A percentile compares a stretch with the other conserved stretches of the same genome.
phyloP scores from a whole-genome alignment of 1,139 yeast species.

The Diutina pseudorugosa region DNA sequence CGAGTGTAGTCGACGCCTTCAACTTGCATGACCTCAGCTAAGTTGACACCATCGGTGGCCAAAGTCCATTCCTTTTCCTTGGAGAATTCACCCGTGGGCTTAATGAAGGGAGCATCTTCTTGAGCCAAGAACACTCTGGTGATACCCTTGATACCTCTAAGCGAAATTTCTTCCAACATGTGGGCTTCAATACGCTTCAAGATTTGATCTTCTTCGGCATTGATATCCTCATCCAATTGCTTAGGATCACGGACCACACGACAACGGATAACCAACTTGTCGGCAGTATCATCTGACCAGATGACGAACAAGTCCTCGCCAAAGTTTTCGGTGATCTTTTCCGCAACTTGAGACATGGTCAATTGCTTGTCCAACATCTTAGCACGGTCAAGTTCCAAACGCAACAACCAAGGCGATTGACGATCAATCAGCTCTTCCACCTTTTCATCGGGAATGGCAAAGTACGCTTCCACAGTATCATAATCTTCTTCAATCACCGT shows the following conservation, averaged over 20 bases:
- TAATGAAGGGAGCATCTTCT: constrained; percentile 71
- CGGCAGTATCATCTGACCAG: constrained; percentile 99
- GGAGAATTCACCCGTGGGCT: constrained; percentile 72
- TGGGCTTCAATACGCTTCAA: constrained; percentile 91
- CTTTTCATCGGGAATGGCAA: constrained; percentile 95
- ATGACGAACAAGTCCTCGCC: constrained; percentile 93
- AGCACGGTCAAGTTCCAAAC: constrained; percentile 95
- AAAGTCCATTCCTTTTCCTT: constrained; percentile 95
- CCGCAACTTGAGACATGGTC: constrained; percentile 98
- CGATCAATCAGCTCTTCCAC: constrained; percentile 87
- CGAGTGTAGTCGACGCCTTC: constrained; percentile 89
- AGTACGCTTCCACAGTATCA: constrained; percentile 94
- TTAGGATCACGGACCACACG: constrained; percentile 97
- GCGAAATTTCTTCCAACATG: constrained; percentile 88
- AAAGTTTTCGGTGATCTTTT: constrained; percentile 84
- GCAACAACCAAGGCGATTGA: constrained; percentile 95
- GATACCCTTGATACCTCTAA: constrained; percentile 94
- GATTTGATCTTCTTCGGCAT: constrained; percentile 95
- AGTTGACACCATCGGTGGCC: constrained; percentile 96
- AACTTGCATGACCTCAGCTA: constrained; percentile 90
- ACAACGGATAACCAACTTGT: constrained; percentile 92
- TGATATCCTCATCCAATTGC: constrained; percentile 83
- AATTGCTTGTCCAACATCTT: constrained; percentile 97
- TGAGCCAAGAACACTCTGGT: constrained; percentile 91
- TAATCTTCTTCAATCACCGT: constrained; percentile 94